Conservation (phyloP, 345 rosid species). For the Salix brachista region DNA sequence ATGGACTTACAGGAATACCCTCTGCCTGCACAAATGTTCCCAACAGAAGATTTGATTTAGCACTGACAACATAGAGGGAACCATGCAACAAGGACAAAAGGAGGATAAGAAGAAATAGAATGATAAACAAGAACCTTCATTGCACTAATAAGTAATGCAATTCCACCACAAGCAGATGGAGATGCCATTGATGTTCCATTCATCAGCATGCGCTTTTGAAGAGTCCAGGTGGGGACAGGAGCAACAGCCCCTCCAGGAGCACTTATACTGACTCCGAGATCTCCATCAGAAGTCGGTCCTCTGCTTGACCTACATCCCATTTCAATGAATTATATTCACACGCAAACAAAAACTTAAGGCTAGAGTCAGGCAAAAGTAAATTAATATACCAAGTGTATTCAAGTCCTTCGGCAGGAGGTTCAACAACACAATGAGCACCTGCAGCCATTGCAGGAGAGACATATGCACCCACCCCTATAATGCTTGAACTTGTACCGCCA, state of each 20-base stretch:
- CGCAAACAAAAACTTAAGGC: conserved; percentile 5
- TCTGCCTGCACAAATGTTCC: conserved; percentile 54
- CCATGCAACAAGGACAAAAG: conserved; percentile 4
- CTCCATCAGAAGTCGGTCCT: conserved; percentile 97
- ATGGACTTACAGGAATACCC: conserved; percentile 78
- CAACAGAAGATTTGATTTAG: conserved; percentile 16
- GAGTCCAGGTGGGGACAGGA: conserved; percentile 99
- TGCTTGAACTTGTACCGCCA: conserved; percentile 93
- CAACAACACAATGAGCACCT: conserved; percentile 85
- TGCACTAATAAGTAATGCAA: conserved; percentile 86
- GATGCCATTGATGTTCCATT: conserved; percentile 99
- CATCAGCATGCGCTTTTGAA: conserved; percentile 96
- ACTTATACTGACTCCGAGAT: conserved; percentile 88
- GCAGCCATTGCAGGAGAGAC: conserved; percentile 99
- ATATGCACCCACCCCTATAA: conserved; percentile 96
- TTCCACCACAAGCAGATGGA: conserved; percentile 99
- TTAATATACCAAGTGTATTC: conserved; percentile 80
- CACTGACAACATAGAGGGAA: background rate
- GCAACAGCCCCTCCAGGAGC: conserved; percentile 99
- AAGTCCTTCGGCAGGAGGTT: conserved; percentile 89
- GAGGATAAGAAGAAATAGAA: conserved; percentile 4
- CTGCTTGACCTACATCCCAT: conserved; percentile 83
- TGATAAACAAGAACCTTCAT: conserved; percentile 62
- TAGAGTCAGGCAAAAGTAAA: conserved; percentile 17
- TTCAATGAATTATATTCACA: conserved; percentile 20